Percentiles rank a stretch among this genome's conserved stretches.
These are phyloP conservation scores for Salix suchowensis DNA, from an alignment of 345 rosid species.

Conservation along the genomic window DNA sequence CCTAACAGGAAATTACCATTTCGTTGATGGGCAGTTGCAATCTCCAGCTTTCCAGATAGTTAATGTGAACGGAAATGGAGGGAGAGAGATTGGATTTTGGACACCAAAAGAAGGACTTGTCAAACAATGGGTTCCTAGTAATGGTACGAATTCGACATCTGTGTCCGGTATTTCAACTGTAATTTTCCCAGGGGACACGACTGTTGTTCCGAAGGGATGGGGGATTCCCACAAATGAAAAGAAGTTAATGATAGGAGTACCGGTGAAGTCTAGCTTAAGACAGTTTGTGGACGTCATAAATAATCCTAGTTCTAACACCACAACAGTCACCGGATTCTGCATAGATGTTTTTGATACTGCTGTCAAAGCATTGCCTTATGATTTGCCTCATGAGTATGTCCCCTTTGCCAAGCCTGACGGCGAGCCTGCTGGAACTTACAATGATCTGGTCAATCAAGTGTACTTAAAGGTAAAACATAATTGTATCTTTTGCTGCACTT, in stretches of 20 bases:
- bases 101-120: constrained; percentile 13
- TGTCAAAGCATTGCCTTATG: constrained; percentile 37
- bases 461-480: constrained; percentile 30
- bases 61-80: constrained; percentile 33
- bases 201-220: constrained; percentile 42
- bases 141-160: background rate
- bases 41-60: constrained; percentile 37
- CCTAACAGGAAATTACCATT: constrained; percentile 33
- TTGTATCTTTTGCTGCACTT: too few relatives aligned
- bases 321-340: constrained; percentile 29
- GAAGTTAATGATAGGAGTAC: constrained; percentile 43
- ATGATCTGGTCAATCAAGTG: constrained; percentile 42
- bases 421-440: constrained; percentile 16
- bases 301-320: constrained; percentile 14
- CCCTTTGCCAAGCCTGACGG: too few relatives aligned
- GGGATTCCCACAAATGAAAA: constrained; percentile 43
- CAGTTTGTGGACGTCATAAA: constrained; percentile 33
- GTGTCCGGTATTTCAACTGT: constrained; percentile 13
- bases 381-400: constrained; percentile 15
- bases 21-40: constrained; percentile 30
- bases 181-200: constrained; percentile 41
- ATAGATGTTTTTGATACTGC: constrained; percentile 46
- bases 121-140: background rate
- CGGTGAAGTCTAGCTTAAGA: constrained; percentile 29
- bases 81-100: constrained; percentile 37